These are phyloP conservation scores for Fomitopsis serialis DNA, from an alignment of 768 basidiomycete genomes.

Conservation along the genomic window DNA sequence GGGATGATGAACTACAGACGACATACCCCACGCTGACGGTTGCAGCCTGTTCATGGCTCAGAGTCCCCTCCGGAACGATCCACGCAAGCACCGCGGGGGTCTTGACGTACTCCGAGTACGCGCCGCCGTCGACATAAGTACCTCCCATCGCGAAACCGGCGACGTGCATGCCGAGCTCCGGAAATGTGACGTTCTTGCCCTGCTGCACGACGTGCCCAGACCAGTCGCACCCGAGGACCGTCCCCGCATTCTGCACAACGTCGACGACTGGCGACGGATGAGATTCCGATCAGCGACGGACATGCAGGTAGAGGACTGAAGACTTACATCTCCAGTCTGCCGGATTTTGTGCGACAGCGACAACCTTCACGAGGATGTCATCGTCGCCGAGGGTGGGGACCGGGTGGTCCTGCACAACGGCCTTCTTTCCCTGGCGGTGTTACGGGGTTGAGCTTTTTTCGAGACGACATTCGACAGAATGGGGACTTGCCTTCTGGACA, in stretches of 20 bases:
- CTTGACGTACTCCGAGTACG: slow-evolving; percentile 24
- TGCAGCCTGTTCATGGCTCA: slow-evolving; percentile 15
- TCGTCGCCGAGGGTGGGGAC: slow-evolving; percentile 7
- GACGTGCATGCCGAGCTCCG: slow-evolving; percentile 18
- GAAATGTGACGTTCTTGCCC: slow-evolving; percentile 5
- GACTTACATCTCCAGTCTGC: slow-evolving; percentile 8
- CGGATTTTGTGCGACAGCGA: slow-evolving; percentile 8
- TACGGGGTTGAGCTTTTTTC: no score
- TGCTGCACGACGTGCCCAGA: slow-evolving; percentile 5
- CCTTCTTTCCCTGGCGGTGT: slow-evolving; percentile 1
- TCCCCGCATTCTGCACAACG: not conserved
- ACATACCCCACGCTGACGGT: slow-evolving; percentile 11
- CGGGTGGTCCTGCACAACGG: slow-evolving; percentile 5
- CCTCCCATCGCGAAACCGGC: slow-evolving; percentile 22
- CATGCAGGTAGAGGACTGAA: no score
- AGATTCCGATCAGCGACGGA: no score
- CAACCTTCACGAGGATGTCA: slow-evolving; percentile 11
- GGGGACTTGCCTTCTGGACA: no score
- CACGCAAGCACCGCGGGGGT: slow-evolving; percentile 17
- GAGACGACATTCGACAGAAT: no score
- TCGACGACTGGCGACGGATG: not conserved
- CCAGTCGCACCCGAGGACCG: slow-evolving; percentile 6
- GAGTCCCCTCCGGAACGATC: slow-evolving; percentile 12
- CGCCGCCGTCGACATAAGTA: slow-evolving; percentile 16
- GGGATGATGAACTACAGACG: not conserved